Evolutionary conservation across 148 eudicot species (phyloP).

Genomic region (Rhododendron mucronatum): DNA sequence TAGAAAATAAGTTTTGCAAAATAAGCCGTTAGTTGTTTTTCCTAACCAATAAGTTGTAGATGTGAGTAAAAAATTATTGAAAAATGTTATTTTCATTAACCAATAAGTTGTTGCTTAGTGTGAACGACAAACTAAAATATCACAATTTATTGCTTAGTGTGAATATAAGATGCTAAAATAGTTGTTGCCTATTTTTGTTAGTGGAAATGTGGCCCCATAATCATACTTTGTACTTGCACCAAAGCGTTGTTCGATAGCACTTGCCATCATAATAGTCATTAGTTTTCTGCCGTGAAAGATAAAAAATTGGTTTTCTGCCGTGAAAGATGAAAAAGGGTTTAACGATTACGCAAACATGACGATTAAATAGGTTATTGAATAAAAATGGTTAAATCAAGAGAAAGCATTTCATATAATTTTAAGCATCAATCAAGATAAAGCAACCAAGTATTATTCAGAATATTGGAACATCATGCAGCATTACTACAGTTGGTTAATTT

Average conservation of each 20-base stretch:
- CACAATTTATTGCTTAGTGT: no score
- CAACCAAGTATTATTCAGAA: background rate
- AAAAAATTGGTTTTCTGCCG: background rate
- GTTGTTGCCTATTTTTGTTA: no score
- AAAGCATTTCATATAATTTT: background rate
- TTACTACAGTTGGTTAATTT: background rate
- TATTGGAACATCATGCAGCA: background rate
- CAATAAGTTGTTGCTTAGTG: no score
- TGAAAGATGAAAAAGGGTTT: background rate
- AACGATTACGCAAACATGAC: background rate
- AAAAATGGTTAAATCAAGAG: background rate
- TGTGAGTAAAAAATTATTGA: no score
- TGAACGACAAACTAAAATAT: no score
- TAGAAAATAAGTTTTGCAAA: no score
- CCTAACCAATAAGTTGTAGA: no score
- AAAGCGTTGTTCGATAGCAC: background rate
- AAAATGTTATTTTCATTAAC: no score
- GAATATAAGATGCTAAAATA: no score
- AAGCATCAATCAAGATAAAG: background rate
- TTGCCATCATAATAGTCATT: background rate
- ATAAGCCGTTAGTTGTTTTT: no score
- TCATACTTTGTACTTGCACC: background rate
- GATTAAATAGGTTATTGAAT: background rate
- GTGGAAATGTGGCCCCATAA: background rate
- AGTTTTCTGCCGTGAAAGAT: background rate